Percentiles rank a stretch among this genome's conserved stretches.
phyloP scores from a whole-genome alignment of 2,329 filamentous ascomycete genomes.

The Alternaria sp. region DNA sequence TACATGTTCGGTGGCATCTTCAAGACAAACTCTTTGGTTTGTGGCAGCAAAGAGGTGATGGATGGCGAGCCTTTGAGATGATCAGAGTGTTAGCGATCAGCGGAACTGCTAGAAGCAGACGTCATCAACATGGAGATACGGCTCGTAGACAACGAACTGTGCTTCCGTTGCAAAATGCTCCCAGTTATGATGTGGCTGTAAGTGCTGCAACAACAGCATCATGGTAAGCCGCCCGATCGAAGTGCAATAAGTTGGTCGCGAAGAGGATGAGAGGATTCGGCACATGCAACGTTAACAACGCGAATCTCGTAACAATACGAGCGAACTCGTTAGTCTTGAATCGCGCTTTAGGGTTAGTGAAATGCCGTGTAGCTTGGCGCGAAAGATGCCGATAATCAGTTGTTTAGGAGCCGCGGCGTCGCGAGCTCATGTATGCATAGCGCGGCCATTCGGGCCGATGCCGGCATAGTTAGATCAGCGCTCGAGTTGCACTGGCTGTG shows the following conservation, averaged over 20 bases:
- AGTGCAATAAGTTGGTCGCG: neutral
- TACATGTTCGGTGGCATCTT: constrained; percentile 28
- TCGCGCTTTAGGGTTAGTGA: too few relatives aligned
- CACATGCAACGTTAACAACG: too few relatives aligned
- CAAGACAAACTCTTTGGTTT: constrained; percentile 22
- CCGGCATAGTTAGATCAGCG: constrained; percentile 14
- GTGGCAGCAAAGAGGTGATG: constrained; percentile 8
- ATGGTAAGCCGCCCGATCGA: neutral
- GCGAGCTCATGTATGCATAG: neutral
- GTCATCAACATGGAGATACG: neutral
- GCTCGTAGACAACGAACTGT: too few relatives aligned
- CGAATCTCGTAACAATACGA: too few relatives aligned
- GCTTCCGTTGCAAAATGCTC: neutral
- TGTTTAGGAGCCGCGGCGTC: neutral
- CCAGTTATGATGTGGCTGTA: constrained; percentile 5
- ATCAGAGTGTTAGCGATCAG: too few relatives aligned
- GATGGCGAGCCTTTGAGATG: neutral
- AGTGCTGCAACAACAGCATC: neutral
- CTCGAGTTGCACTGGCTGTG: constrained; percentile 8
- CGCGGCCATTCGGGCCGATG: constrained; percentile 12
- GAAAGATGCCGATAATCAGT: neutral
- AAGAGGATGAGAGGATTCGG: too few relatives aligned
- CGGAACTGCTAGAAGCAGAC: neutral
- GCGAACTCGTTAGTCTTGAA: too few relatives aligned
- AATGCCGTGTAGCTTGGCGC: neutral